Evolutionary conservation across 306 rosid species (phyloP), one percentile per base, ranked within the genome.

Genomic region (Delonix regia): DNA sequence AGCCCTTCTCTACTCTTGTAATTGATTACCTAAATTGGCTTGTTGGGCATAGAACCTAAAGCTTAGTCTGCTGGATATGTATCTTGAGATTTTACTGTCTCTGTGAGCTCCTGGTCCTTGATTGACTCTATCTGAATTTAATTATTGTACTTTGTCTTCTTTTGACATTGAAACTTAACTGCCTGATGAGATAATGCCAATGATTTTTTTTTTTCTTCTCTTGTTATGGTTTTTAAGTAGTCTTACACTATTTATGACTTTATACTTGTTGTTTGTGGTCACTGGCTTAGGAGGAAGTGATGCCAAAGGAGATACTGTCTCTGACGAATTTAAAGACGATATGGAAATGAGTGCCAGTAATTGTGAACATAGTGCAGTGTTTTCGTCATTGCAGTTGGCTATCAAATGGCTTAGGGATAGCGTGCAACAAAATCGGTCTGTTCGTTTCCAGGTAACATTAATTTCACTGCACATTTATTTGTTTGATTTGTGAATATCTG

Each of bases 351-450:
- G 89, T 57, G 86, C 72, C 30, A 84, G 81, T 80, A 84, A 79
- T 75, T 90, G 89, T 30, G 93, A 83, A 75, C 81, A 87, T 64
- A 90, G 97, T 84, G 90, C 90, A 18, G 97, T 94, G 60, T 94
- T 94, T 87, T 82, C 92, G 16, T 92, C 99, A 57, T 88, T 94
- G 81, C 94, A 97, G 1, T 69, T 86, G 69, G 99, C 89, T 38
- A 80, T 92, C 78, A 88, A 92, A 78, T 94, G 97, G 94, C 97
- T 94, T 74, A 85, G 95, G 82, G 90, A 88, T 75, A 89, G 81
- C 13, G 90, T 85, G 72, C 87, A 80, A 62, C 89, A 73, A 80
- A 92, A 89, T 61, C 85, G 77, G 81, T 88, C 93, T 49, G 64
- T 85, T 72, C 92, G 94, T 56, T 84, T 90, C 72, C 97, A 94